A percentile compares a stretch with the other conserved stretches of the same genome.
Evolutionary conservation across 192 early-diverging fungal genomes (phyloP).

Genomic region (Linderina pennispora): DNA sequence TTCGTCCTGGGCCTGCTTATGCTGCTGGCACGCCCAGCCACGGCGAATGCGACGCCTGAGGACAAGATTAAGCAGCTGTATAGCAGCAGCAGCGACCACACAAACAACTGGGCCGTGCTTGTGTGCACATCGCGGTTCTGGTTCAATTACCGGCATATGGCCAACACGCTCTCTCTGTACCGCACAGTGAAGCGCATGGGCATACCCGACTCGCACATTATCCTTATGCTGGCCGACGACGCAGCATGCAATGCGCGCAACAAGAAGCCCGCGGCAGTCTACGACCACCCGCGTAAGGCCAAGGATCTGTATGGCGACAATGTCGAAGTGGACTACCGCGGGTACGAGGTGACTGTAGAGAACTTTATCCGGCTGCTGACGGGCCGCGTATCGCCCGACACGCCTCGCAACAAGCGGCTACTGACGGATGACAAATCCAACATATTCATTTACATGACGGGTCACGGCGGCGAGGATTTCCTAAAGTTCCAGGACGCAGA

Average conservation of each 20-base stretch:
- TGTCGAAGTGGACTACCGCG: slow-evolving; percentile 97
- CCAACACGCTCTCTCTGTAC: slow-evolving; percentile 98
- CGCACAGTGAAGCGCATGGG: slow-evolving; percentile 96
- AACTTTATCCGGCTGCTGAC: slow-evolving; percentile 96
- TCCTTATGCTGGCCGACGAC: slow-evolving; percentile 99
- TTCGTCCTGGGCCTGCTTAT: not conserved
- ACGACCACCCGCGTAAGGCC: slow-evolving; percentile 73
- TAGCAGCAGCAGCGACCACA: slow-evolving; percentile 60
- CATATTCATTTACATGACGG: slow-evolving; percentile 97
- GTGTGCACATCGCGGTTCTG: slow-evolving; percentile 98
- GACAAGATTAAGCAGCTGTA: slow-evolving; percentile 54
- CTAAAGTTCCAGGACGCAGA: slow-evolving; percentile 99
- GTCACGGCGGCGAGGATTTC: slow-evolving; percentile 98
- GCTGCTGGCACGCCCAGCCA: not conserved
- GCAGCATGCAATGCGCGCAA: slow-evolving; percentile 98
- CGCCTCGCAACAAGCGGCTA: slow-evolving; percentile 90
- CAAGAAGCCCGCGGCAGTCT: slow-evolving; percentile 85
- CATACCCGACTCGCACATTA: slow-evolving; percentile 97
- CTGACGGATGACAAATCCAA: slow-evolving; percentile 95
- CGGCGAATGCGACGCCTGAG: not conserved
- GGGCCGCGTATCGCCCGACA: slow-evolving; percentile 70
- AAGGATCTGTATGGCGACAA: slow-evolving; percentile 95
- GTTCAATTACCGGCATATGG: slow-evolving; percentile 99
- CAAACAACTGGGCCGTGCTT: slow-evolving; percentile 99
- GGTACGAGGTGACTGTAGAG: slow-evolving; percentile 99